A percentile compares a stretch with the other conserved stretches of the same genome.
These are phyloP conservation scores for Geotrichum europaeum DNA, from an alignment of 1,139 yeast genomes.

Conservation along the genomic window DNA sequence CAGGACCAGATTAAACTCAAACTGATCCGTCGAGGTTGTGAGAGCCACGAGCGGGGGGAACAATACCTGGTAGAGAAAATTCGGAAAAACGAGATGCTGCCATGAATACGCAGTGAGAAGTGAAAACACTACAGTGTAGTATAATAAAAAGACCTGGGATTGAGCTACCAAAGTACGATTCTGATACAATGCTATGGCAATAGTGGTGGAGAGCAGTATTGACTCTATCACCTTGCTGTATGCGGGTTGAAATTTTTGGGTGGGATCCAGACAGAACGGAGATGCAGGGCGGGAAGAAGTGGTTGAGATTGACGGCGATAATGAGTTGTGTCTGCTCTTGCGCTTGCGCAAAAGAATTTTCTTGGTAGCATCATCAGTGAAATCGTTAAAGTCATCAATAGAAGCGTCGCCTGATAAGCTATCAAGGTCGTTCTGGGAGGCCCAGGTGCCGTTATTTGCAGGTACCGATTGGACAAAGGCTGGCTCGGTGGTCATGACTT, in stretches of 20 bases:
- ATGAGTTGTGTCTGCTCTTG: neutral
- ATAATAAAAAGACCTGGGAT: neutral
- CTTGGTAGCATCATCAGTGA: neutral
- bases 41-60: constrained; percentile 18
- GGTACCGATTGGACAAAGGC: neutral
- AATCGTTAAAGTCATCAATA: neutral
- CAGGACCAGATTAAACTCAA: constrained; percentile 6
- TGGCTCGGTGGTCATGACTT: neutral
- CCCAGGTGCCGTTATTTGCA: neutral
- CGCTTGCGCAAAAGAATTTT: constrained; percentile 4
- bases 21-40: constrained; percentile 13
- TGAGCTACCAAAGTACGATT: neutral
- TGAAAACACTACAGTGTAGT: neutral
- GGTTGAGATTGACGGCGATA: neutral
- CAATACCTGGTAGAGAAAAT: constrained; percentile 9
- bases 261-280: neutral
- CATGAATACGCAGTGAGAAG: constrained; percentile 1
- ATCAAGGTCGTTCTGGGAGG: neutral
- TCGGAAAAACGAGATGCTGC: constrained; percentile 1
- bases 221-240: neutral
- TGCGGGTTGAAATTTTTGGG: constrained; percentile 3
- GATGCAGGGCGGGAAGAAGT: neutral
- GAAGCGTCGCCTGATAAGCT: constrained; percentile 4
- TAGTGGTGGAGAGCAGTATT: neutral
- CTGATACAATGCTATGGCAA: neutral